phyloP scores from a whole-genome alignment of 1,284 basidiomycete genomes.

The Ceratobasidium sp. region DNA sequence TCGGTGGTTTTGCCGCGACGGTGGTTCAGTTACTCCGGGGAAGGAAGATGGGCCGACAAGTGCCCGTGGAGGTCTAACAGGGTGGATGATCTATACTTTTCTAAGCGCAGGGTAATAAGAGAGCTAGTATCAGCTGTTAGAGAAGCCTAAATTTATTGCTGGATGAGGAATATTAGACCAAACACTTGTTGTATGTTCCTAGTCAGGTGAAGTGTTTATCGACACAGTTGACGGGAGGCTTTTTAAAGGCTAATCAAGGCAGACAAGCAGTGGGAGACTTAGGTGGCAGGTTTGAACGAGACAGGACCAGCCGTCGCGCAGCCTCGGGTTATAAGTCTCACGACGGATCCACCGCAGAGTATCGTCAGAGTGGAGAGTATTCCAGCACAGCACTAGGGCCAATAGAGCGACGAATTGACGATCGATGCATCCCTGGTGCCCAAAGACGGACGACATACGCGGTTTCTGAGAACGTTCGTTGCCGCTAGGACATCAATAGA shows the following conservation, averaged over 20 bases:
- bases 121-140: background rate
- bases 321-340: constrained; percentile 28
- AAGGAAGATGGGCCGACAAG: constrained; percentile 29
- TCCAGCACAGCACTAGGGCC: constrained; percentile 16
- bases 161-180: constrained; percentile 9
- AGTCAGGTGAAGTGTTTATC: background rate
- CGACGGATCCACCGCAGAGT: constrained; percentile 23
- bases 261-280: background rate
- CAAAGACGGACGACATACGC: constrained; percentile 30
- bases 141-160: constrained; percentile 17
- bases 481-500: constrained; percentile 1
- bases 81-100: background rate
- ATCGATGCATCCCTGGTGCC: constrained; percentile 27
- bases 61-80: constrained; percentile 7
- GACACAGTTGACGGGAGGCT: background rate
- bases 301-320: constrained; percentile 12
- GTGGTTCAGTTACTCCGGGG: constrained; percentile 36
- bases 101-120: constrained; percentile 10
- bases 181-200: background rate
- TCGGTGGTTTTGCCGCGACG: constrained; percentile 14
- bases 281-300: background rate
- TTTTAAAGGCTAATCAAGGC: constrained; percentile 4
- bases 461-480: constrained; percentile 26
- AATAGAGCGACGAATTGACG: constrained; percentile 18
- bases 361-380: constrained; percentile 30